phyloP scores from a whole-genome alignment of 805 yeast genomes.

The Yarrowia divulgata region DNA sequence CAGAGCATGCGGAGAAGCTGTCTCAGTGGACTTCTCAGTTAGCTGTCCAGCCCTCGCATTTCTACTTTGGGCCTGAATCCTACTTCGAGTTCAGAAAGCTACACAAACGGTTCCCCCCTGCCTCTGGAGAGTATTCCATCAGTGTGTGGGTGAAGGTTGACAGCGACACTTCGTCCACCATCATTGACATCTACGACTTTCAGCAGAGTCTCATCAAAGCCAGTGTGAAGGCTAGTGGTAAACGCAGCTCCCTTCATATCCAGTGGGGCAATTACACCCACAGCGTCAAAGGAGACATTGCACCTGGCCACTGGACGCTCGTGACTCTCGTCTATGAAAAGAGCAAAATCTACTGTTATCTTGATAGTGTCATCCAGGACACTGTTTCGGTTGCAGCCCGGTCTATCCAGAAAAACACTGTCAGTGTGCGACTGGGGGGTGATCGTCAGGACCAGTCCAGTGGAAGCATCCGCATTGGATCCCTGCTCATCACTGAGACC shows the following conservation, averaged over 20 bases:
- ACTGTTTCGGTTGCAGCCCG: slow-evolving; percentile 7
- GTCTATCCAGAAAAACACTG: slow-evolving; percentile 11
- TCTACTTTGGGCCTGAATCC: slow-evolving; percentile 17
- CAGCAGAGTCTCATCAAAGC: slow-evolving; percentile 34
- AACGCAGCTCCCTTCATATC: slow-evolving; percentile 19
- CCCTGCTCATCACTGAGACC: slow-evolving; percentile 17
- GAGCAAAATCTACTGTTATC: slow-evolving; percentile 28
- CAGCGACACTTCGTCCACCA: slow-evolving; percentile 3
- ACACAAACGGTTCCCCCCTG: slow-evolving; percentile 27
- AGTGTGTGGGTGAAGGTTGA: slow-evolving; percentile 20
- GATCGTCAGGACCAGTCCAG: slow-evolving; percentile 13
- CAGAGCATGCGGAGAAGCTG: slow-evolving; percentile 17
- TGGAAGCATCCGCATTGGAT: slow-evolving; percentile 6
- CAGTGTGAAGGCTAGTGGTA: slow-evolving; percentile 9
- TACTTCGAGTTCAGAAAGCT: slow-evolving; percentile 21
- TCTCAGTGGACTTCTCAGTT: slow-evolving; percentile 19
- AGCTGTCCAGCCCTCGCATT: slow-evolving; percentile 18
- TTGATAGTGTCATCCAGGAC: slow-evolving; percentile 21
- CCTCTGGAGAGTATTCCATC: slow-evolving; percentile 35
- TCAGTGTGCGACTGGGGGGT: slow-evolving; percentile 17
- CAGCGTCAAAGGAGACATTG: slow-evolving; percentile 21
- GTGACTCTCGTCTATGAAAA: slow-evolving; percentile 33
- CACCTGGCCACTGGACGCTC: slow-evolving; percentile 12
- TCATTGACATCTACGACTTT: slow-evolving; percentile 31
- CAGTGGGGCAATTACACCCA: slow-evolving; percentile 35